Evolutionary conservation across 2,329 filamentous ascomycete species (phyloP), one percentile per base, ranked within the genome.

Genomic region (Hypoxylon sp.): DNA sequence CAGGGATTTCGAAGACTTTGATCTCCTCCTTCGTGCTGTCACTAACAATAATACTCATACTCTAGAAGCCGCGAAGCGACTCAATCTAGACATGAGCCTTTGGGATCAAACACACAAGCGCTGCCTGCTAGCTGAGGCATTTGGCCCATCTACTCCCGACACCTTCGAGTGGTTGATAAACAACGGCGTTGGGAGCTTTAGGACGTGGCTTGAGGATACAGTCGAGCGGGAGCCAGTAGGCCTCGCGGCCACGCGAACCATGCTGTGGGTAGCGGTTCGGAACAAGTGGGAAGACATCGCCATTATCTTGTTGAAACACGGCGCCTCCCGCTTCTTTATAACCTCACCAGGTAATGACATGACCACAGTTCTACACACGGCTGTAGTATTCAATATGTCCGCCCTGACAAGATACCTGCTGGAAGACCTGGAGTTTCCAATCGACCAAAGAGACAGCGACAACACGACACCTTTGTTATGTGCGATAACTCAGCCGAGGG

Each of bases 311-410:
- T 20, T 59, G 17, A 26, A 28, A 6, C 48, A 30, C 6, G 28
- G 30, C 22, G 37, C 48, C 5, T 39, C 11, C 13, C 34, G 37
- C 13, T 6, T 26, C 15, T 28, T 51, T 24, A 0, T 51, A 4
- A 13, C n/a, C n/a, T n/a, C n/a, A n/a, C n/a, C n/a, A n/a, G n/a
- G n/a, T n/a, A n/a, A n/a, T n/a, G n/a, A n/a, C n/a, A n/a, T 28
- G 5, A 32, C 17, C 7, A 34, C 57, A 4, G 50, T 50, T 22
- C 34, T 60, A 3, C 57, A 60, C 34, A 11, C 11, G 3, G 57
- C 57, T 1, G 43, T 28, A 2, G 4, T 10, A 8, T 13, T 6
- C 2, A 10, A 41, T 17, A 24, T 59, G 50, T 3, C 41, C 1
- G 22, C 19, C 2, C 11, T 34, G 4, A 50, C 44, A 8, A 32